A percentile compares a stretch with the other conserved stretches of the same genome.
phyloP scores from a whole-genome alignment of 306 rosid species.

The Myrica gale region DNA sequence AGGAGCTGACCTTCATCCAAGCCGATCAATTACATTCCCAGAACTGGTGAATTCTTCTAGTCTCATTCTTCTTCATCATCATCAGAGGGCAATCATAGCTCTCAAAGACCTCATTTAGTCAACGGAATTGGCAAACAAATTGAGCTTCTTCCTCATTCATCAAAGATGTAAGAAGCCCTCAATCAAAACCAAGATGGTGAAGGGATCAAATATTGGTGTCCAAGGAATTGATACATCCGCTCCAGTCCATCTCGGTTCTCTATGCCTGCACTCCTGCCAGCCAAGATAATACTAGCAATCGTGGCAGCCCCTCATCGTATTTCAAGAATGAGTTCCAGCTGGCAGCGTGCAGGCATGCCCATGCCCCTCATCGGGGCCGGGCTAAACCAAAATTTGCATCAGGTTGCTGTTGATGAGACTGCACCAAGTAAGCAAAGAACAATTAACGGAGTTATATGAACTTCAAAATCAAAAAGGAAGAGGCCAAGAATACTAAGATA shows the following conservation, averaged over 20 bases:
- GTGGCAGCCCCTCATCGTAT: conserved; percentile 32
- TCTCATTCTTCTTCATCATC: conserved; percentile 35
- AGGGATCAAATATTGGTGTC: conserved; percentile 25
- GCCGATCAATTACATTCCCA: conserved; percentile 43
- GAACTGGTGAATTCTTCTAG: conserved; percentile 34
- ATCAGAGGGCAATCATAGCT: conserved; percentile 29
- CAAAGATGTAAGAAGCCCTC: conserved; percentile 53
- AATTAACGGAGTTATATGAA: conserved; percentile 4
- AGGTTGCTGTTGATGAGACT: conserved; percentile 92
- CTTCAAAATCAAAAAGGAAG: conserved; percentile 4
- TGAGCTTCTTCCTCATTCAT: conserved; percentile 42
- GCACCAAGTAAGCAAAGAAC: conserved; percentile 32
- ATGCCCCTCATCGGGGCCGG: conserved; percentile 99
- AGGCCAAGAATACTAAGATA: not conserved
- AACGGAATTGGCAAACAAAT: conserved; percentile 23
- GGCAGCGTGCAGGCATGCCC: conserved; percentile 94
- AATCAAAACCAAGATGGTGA: conserved; percentile 61
- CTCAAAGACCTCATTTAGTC: conserved; percentile 19
- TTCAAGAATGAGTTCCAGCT: conserved; percentile 40
- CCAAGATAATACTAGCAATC: conserved; percentile 29
- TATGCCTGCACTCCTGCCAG: conserved; percentile 95
- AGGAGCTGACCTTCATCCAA: conserved; percentile 58
- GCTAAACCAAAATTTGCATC: conserved; percentile 96
- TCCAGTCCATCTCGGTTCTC: conserved; percentile 64
- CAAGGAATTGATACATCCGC: conserved; percentile 36